Conservation (phyloP, 805 yeast species). For the Teunomyces barrocoloradensis region DNA sequence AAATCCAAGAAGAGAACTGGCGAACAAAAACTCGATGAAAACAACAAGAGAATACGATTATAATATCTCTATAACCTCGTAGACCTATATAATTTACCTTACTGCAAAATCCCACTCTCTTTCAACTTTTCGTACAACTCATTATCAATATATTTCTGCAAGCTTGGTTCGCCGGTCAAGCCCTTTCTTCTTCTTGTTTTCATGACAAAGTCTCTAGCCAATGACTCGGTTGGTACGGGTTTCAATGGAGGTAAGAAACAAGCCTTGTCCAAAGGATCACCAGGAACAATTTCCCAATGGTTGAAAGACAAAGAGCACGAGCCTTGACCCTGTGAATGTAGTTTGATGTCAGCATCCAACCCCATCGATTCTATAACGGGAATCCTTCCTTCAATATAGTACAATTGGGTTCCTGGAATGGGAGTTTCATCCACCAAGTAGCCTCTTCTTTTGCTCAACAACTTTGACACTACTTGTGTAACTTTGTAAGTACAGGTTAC, state of each 20-base stretch:
- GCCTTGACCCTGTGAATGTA: slow-evolving; percentile 77
- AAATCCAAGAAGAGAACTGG: neutral
- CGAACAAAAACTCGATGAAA: neutral
- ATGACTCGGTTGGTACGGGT: slow-evolving; percentile 65
- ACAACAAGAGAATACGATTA: slow-evolving; percentile 1
- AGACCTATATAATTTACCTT: slow-evolving; percentile 1
- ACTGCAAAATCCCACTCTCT: slow-evolving; percentile 40
- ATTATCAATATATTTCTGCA: slow-evolving; percentile 65
- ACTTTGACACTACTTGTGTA: slow-evolving; percentile 45
- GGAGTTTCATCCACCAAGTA: slow-evolving; percentile 42
- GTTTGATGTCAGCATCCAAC: slow-evolving; percentile 78
- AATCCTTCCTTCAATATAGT: slow-evolving; percentile 56
- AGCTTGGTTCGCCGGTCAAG: slow-evolving; percentile 57
- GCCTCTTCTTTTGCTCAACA: slow-evolving; percentile 71
- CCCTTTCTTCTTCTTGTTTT: slow-evolving; percentile 92
- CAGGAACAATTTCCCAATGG: slow-evolving; percentile 80
- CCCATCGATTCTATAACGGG: slow-evolving; percentile 94
- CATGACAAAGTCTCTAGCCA: slow-evolving; percentile 85
- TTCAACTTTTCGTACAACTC: slow-evolving; percentile 54
- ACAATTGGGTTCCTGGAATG: slow-evolving; percentile 72
- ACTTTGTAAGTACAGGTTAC: slow-evolving; percentile 52
- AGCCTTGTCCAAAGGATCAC: slow-evolving; percentile 79
- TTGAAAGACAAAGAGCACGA: slow-evolving; percentile 63
- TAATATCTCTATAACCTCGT: slow-evolving; percentile 1
- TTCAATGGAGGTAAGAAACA: slow-evolving; percentile 64